Conservation (phyloP, 2,329 filamentous ascomycete genomes). For the Diaporthe sp. region DNA sequence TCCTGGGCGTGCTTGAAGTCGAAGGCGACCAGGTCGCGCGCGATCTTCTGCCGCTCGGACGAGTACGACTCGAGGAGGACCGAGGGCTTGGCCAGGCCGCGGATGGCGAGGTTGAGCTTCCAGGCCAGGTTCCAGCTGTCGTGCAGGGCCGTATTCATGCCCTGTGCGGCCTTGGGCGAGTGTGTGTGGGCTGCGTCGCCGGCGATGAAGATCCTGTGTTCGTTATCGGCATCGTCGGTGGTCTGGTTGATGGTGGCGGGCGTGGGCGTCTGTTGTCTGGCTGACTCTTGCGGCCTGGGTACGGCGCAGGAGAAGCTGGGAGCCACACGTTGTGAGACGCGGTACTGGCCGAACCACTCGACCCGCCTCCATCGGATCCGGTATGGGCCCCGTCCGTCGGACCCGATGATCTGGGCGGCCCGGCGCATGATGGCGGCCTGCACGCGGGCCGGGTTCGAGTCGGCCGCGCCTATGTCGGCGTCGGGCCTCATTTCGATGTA, state of each 20-base stretch:
- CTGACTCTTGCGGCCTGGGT: background rate
- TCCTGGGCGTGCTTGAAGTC: constrained; percentile 71
- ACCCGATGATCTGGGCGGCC: constrained; percentile 70
- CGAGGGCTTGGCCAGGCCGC: constrained; percentile 66
- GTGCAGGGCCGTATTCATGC: constrained; percentile 73
- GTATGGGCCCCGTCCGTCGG: constrained; percentile 56
- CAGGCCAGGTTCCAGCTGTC: constrained; percentile 74
- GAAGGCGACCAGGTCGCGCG: constrained; percentile 71
- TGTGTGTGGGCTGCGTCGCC: constrained; percentile 81
- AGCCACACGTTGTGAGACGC: constrained; percentile 79
- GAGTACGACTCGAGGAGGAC: constrained; percentile 73
- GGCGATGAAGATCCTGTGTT: constrained; percentile 75
- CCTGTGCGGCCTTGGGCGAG: constrained; percentile 79
- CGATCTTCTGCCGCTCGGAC: constrained; percentile 73
- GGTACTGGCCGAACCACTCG: constrained; percentile 81
- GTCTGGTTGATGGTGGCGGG: background rate
- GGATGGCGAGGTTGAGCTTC: constrained; percentile 66
- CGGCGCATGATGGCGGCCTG: constrained; percentile 78
- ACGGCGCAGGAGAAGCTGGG: constrained; percentile 73
- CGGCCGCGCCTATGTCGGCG: constrained; percentile 60
- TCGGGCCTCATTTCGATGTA: constrained; percentile 70
- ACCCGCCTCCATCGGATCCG: constrained; percentile 70
- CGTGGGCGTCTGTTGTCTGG: constrained; percentile 21
- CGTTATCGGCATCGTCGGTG: background rate
- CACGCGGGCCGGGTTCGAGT: constrained; percentile 54